These are phyloP conservation scores for Dimocarpus longan DNA, from an alignment of 345 rosid species.

Conservation along the genomic window DNA sequence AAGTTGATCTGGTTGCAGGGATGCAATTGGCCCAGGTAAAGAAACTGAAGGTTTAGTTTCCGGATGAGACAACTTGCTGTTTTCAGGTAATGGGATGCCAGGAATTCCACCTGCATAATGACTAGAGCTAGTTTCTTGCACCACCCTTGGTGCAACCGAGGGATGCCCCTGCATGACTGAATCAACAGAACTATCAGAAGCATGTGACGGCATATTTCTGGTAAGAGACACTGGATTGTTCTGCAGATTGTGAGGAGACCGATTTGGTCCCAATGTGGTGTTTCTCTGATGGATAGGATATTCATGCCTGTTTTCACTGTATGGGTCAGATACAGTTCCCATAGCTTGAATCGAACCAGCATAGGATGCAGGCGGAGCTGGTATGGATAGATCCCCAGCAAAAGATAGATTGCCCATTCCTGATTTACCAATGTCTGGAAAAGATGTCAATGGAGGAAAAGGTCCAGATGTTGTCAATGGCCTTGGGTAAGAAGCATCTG, in stretches of 20 bases:
- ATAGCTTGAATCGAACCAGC: constrained; percentile 35
- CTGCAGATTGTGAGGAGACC: constrained; percentile 48
- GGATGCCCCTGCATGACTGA: constrained; percentile 36
- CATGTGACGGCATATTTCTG: constrained; percentile 46
- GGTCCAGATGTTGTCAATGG: constrained; percentile 32
- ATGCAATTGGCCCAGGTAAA: constrained; percentile 36
- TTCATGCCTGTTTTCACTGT: constrained; percentile 47
- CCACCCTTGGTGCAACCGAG: constrained; percentile 31
- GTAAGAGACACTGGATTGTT: constrained; percentile 32
- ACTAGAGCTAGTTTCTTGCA: constrained; percentile 36
- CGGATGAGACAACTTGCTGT: constrained; percentile 27
- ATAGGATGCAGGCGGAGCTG: constrained; percentile 37
- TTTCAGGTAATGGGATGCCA: constrained; percentile 37
- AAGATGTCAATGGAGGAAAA: constrained; percentile 33
- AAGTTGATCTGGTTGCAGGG: constrained; percentile 69
- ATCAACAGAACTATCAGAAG: constrained; percentile 27
- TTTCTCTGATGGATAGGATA: constrained; percentile 38
- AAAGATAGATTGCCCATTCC: constrained; percentile 33
- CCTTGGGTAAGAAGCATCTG: constrained; percentile 47
- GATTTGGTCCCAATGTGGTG: constrained; percentile 30
- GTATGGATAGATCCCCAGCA: constrained; percentile 31
- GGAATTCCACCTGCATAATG: constrained; percentile 31
- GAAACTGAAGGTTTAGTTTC: constrained; percentile 46
- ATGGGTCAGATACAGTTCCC: constrained; percentile 39
- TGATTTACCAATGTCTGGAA: constrained; percentile 38